A percentile compares a stretch with the other conserved stretches of the same genome.
These are phyloP conservation scores for Skeletonema grethae DNA, from an alignment of 108 stramenopile genomes.

Conservation along the genomic window DNA sequence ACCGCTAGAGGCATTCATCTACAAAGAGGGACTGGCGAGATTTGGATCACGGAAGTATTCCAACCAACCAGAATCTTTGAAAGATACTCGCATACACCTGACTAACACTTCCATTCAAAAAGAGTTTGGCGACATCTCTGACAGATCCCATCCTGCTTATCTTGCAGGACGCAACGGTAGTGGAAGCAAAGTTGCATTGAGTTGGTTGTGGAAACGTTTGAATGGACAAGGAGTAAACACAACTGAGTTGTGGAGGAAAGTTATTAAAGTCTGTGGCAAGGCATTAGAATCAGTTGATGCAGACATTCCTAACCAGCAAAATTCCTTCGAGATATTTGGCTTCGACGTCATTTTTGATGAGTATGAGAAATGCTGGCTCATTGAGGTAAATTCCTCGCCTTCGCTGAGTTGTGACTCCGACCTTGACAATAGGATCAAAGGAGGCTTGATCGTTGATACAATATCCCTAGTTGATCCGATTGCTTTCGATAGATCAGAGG, in stretches of 20 bases:
- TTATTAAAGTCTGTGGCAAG: constrained; percentile 76
- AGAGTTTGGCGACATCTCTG: constrained; percentile 60
- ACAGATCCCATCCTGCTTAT: constrained; percentile 63
- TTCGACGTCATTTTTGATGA: constrained; percentile 85
- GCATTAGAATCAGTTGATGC: constrained; percentile 67
- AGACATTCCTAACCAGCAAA: constrained; percentile 66
- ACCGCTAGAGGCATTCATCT: constrained; percentile 83
- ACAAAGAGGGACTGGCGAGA: constrained; percentile 82
- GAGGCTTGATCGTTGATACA: constrained; percentile 44
- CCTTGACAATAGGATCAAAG: constrained; percentile 47
- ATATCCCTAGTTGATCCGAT: constrained; percentile 49
- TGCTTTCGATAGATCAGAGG: constrained; percentile 24
- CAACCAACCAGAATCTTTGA: constrained; percentile 35
- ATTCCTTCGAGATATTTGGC: constrained; percentile 90
- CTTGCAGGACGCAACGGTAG: constrained; percentile 40
- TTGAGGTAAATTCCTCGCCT: constrained; percentile 90
- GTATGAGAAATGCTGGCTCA: constrained; percentile 81
- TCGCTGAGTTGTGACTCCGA: constrained; percentile 52
- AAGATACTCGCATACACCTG: constrained; percentile 47
- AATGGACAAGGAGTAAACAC: constrained; percentile 30
- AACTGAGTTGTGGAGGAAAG: constrained; percentile 60
- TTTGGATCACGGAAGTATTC: constrained; percentile 75
- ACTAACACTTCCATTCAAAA: constrained; percentile 74
- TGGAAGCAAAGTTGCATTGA: constrained; percentile 43
- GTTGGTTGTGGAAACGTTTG: constrained; percentile 49